These are phyloP conservation scores for Exophiala lecanii-corni DNA, from an alignment of 2,329 filamentous ascomycete genomes.

Conservation along the genomic window DNA sequence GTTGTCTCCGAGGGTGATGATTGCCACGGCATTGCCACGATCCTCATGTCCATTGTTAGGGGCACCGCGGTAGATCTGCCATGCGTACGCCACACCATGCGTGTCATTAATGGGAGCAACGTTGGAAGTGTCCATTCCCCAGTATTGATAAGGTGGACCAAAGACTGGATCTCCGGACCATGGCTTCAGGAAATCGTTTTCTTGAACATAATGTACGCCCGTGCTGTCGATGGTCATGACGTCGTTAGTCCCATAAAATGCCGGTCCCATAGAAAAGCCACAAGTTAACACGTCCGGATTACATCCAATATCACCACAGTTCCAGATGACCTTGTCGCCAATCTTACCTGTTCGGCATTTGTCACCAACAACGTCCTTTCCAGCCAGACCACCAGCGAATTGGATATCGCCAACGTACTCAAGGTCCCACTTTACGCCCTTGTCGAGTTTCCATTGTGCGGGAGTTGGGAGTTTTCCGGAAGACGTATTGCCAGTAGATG, in stretches of 20 bases:
- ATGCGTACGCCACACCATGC: conserved; percentile 4
- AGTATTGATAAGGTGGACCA: background rate
- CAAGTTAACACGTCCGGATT: background rate
- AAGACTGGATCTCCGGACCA: conserved; percentile 2
- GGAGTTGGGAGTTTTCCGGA: background rate
- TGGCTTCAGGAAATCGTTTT: conserved; percentile 4
- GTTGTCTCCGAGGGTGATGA: conserved; percentile 1
- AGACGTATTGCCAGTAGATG: background rate
- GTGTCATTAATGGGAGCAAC: conserved; percentile 7
- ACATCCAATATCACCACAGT: conserved; percentile 9
- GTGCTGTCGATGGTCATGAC: conserved; percentile 6
- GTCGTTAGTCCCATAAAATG: conserved; percentile 6
- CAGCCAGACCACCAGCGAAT: background rate
- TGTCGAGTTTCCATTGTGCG: conserved; percentile 2
- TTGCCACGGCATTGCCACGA: conserved; percentile 5
- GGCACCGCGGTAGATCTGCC: conserved; percentile 4
- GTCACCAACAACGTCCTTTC: conserved; percentile 2
- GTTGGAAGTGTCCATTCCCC: conserved; percentile 9
- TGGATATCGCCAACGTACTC: conserved; percentile 5
- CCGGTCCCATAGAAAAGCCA: conserved; percentile 7
- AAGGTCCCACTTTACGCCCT: conserved; percentile 6
- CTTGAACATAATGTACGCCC: background rate
- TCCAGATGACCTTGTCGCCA: conserved; percentile 9
- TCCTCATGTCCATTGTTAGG: background rate
- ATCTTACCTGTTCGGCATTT: conserved; percentile 7